Conservation (phyloP, 768 basidiomycete species). For the Serendipita vermifera region DNA sequence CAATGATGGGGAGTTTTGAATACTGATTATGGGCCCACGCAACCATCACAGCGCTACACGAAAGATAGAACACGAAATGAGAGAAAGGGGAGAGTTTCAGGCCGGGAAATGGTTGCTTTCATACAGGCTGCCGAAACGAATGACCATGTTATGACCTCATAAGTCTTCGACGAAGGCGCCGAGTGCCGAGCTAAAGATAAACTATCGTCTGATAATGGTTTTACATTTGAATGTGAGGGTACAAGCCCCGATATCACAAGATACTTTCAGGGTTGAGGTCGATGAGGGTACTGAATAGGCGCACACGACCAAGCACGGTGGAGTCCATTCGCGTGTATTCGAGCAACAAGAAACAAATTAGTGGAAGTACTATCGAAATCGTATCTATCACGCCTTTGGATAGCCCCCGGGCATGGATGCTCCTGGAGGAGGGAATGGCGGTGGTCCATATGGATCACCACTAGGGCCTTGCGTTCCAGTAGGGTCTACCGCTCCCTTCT, state of each 20-base stretch:
- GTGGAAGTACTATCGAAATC: background rate
- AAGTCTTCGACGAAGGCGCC: background rate
- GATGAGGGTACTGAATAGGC: no score
- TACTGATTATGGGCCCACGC: no score
- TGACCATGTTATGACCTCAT: background rate
- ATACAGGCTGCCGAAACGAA: background rate
- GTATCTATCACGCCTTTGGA: background rate
- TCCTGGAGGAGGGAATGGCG: background rate
- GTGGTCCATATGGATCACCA: background rate
- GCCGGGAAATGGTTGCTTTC: background rate
- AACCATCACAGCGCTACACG: background rate
- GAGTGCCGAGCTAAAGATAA: background rate
- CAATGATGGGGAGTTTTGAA: constrained; percentile 49
- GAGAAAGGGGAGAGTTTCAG: background rate
- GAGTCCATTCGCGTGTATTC: background rate
- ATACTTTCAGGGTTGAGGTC: no score
- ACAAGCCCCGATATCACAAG: no score
- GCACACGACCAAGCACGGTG: no score
- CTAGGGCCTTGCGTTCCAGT: background rate
- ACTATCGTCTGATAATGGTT: background rate
- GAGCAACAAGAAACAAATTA: background rate
- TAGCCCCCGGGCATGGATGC: background rate
- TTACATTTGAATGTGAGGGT: no score
- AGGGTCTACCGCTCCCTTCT: background rate
- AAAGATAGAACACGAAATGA: background rate